Base-by-base conservation (phyloP, 176 grass and related monocot genomes). In the Hsuehochloa calcarea region DNA sequence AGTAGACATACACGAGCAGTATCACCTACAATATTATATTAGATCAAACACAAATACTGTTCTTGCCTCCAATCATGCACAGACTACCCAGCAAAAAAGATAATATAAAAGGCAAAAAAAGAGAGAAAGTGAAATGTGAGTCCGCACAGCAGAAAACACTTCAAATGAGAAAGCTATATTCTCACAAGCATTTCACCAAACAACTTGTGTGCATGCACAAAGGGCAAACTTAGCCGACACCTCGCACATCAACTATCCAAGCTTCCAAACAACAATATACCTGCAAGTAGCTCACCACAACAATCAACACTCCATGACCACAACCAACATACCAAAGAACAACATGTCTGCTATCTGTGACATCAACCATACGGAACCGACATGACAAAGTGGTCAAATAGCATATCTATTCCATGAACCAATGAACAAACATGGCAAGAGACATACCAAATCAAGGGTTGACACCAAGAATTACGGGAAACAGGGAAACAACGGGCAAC, bases 1-100 rank as follows among this genome's bases (percentile, higher is more conserved):
- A 80, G 27, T 65, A 58, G 20, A 19, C 55, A 58, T 23, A 58
- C 22, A 58, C 20, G 1, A 4, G 3, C 46, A 49, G 13, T 49
- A 49, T 14, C 46, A 49, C 46, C 46, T 14, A 49, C 13, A 58
- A 31, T 66, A 56, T 49, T 37, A 47, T 19, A 17, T 65, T 79
- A 67, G 29, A 49, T 27, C 43, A 66, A 80, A 66, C 40, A n/a
- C 43, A 66, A 34, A 37, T 50, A 50, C 19, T 6, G 47, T 39
- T 68, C 12, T 81, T 40, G 34, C 45, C 63, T 51, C 44, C 45
- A 50, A 66, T 51, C 26, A 80, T 46, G 16, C 78, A 25, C 12
- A 81, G 7, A 65, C 63, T 37, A 65, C 77, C 77, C 77, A 66
- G 27, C 10, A 40, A 66, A 66, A 80, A 81, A 47, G 12, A 13